Percentiles rank a stretch among this genome's conserved stretches.
phyloP scores from a whole-genome alignment of 768 basidiomycete genomes.

The Hericium erinaceus region DNA sequence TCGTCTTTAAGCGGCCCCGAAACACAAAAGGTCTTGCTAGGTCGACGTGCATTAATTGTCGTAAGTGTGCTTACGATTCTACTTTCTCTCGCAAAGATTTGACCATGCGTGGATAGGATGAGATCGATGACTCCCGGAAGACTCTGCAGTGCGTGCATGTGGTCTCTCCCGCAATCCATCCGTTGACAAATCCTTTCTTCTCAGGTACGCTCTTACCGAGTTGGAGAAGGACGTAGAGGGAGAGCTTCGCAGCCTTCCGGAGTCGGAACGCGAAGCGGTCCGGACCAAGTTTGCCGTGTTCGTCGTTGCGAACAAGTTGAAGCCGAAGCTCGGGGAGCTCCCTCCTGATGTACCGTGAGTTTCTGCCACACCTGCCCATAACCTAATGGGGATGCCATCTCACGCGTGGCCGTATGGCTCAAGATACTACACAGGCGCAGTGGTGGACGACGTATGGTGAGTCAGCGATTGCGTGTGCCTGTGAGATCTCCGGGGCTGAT shows the following conservation, averaged over 20 bases:
- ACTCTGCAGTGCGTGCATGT: constrained; percentile 64
- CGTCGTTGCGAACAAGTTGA: constrained; percentile 91
- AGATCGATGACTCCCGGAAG: constrained; percentile 83
- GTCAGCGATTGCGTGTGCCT: constrained; percentile 19
- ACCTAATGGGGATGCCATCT: constrained; percentile 7
- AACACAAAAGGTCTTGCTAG: constrained; percentile 61
- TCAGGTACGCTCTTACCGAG: constrained; percentile 84
- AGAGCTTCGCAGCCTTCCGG: constrained; percentile 55
- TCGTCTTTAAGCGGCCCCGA: constrained; percentile 40
- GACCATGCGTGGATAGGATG: constrained; percentile 43
- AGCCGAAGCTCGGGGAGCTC: constrained; percentile 71
- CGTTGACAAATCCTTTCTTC: background rate
- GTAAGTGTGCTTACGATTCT: constrained; percentile 32
- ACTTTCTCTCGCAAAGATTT: constrained; percentile 12
- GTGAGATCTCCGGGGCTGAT: constrained; percentile 1
- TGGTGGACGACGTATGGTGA: constrained; percentile 66
- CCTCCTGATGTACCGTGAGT: constrained; percentile 58
- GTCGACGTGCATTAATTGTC: constrained; percentile 75
- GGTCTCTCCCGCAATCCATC: background rate
- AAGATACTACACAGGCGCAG: constrained; percentile 75
- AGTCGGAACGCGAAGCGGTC: constrained; percentile 59
- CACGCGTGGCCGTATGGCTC: constrained; percentile 10
- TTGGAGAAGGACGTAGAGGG: constrained; percentile 81
- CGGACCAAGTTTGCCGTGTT: constrained; percentile 84
- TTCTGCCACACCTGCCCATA: constrained; percentile 5